phyloP scores from a whole-genome alignment of 2,329 filamentous ascomycete genomes.

The Dryadomyces sulphureus region DNA sequence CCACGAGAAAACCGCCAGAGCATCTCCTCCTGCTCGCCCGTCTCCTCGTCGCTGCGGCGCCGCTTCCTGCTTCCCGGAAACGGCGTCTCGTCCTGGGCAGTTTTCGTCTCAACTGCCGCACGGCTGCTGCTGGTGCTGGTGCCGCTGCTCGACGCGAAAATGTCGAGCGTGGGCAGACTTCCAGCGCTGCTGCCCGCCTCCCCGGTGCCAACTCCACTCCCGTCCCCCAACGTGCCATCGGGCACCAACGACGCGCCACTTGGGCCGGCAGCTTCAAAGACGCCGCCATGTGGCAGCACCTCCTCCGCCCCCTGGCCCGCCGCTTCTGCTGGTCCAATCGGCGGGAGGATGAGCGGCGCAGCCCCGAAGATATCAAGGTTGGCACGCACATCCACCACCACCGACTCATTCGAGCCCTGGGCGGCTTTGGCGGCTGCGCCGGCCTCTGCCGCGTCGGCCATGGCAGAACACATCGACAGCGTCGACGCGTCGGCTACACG shows the following conservation, averaged over 20 bases:
- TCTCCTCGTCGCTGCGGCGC: not conserved
- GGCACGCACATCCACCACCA: conserved; percentile 17
- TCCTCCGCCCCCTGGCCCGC: not conserved
- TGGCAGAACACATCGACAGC: too few relatives aligned
- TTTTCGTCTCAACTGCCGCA: too few relatives aligned
- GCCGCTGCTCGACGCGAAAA: too few relatives aligned
- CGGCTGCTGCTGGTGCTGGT: too few relatives aligned
- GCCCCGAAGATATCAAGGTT: conserved; percentile 22
- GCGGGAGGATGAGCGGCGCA: too few relatives aligned
- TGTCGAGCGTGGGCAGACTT: too few relatives aligned
- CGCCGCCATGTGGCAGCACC: not conserved
- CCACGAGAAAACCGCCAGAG: too few relatives aligned
- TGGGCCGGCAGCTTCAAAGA: not conserved
- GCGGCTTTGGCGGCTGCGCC: not conserved
- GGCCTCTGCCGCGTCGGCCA: too few relatives aligned
- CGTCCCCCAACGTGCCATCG: not conserved
- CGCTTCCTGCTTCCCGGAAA: not conserved
- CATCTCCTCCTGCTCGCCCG: not conserved
- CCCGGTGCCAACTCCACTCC: not conserved
- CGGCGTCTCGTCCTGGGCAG: not conserved
- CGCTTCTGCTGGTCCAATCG: not conserved
- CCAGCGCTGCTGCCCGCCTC: too few relatives aligned
- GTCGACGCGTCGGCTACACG: too few relatives aligned
- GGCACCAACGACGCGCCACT: not conserved
- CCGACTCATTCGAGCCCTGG: not conserved